Percentiles rank a stretch among this genome's conserved stretches.
These are phyloP conservation scores for Metschnikowia proteae DNA, from an alignment of 805 yeast genomes.

Conservation along the genomic window DNA sequence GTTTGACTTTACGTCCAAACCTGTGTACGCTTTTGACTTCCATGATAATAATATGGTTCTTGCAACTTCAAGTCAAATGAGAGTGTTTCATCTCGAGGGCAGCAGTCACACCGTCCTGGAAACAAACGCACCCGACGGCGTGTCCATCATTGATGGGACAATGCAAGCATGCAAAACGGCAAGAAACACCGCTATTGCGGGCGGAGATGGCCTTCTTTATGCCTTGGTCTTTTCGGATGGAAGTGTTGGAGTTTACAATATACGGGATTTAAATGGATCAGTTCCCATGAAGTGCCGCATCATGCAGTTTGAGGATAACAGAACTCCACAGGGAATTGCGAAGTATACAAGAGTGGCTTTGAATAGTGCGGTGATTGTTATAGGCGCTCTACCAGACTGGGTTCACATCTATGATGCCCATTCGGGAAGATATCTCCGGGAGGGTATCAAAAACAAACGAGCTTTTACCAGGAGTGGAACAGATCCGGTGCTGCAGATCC, in stretches of 20 bases:
- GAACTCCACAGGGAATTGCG: conserved; percentile 22
- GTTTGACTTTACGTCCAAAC: conserved; percentile 11
- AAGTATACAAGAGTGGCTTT: conserved; percentile 29
- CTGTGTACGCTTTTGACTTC: conserved; percentile 28
- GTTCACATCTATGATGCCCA: conserved; percentile 20
- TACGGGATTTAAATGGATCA: conserved; percentile 26
- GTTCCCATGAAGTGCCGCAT: conserved; percentile 13
- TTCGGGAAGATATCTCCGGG: conserved; percentile 18
- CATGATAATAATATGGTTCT: conserved; percentile 29
- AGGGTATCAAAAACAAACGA: conserved; percentile 15
- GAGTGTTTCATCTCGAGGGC: conserved; percentile 22
- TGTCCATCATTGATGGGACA: conserved; percentile 15
- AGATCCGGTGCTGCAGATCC: conserved; percentile 16
- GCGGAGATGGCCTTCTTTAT: conserved; percentile 40
- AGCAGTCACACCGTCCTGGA: neutral
- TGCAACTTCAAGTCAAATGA: conserved; percentile 18
- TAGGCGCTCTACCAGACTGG: conserved; percentile 19
- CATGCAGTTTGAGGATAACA: conserved; percentile 16
- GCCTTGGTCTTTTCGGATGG: conserved; percentile 40
- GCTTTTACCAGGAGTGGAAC: conserved; percentile 13
- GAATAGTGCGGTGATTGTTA: conserved; percentile 29
- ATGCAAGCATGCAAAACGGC: conserved; percentile 8
- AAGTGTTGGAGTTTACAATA: conserved; percentile 40
- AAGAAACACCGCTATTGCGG: conserved; percentile 26
- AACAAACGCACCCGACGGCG: conserved; percentile 14